Evolutionary conservation across 2,329 filamentous ascomycete species (phyloP).

Genomic region (Pseudocercospora cruenta): DNA sequence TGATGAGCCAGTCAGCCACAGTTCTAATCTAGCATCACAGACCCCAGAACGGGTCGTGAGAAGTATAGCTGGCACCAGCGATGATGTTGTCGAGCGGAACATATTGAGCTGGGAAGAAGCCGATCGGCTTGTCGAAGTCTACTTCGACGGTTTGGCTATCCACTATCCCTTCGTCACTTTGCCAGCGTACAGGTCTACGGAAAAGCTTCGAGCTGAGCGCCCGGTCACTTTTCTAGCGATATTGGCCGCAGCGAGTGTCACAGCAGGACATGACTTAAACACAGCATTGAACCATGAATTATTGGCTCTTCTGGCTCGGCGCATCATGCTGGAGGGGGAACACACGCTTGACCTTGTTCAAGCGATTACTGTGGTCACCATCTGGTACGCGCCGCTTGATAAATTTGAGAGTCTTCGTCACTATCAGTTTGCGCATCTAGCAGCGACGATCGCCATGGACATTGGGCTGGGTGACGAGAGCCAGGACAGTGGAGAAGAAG

Average conservation of each 20-base stretch:
- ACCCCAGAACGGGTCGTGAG: background rate
- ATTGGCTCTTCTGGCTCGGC: slow-evolving; percentile 7
- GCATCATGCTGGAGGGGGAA: slow-evolving; percentile 15
- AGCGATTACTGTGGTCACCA: slow-evolving; percentile 13
- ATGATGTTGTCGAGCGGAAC: slow-evolving; percentile 9
- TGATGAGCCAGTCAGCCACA: background rate
- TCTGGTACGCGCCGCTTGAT: slow-evolving; percentile 16
- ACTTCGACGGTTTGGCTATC: slow-evolving; percentile 6
- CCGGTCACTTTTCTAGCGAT: slow-evolving; percentile 14
- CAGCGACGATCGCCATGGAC: slow-evolving; percentile 15
- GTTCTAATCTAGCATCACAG: background rate
- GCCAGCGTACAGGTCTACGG: background rate
- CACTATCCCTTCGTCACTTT: slow-evolving; percentile 14
- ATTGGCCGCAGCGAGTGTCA: slow-evolving; percentile 11
- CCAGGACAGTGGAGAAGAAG: background rate
- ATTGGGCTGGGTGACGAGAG: slow-evolving; percentile 9
- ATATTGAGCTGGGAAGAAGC: slow-evolving; percentile 7
- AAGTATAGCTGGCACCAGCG: background rate
- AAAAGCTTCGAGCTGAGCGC: slow-evolving; percentile 1
- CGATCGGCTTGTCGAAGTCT: slow-evolving; percentile 7
- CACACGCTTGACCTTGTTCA: slow-evolving; percentile 14
- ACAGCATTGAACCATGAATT: slow-evolving; percentile 11
- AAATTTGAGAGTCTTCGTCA: slow-evolving; percentile 17
- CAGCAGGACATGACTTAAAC: slow-evolving; percentile 8
- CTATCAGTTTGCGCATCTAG: slow-evolving; percentile 15